These are phyloP conservation scores for Stramenopiles sp. DNA, from an alignment of 352 stramenopile genomes.

Conservation along the genomic window DNA sequence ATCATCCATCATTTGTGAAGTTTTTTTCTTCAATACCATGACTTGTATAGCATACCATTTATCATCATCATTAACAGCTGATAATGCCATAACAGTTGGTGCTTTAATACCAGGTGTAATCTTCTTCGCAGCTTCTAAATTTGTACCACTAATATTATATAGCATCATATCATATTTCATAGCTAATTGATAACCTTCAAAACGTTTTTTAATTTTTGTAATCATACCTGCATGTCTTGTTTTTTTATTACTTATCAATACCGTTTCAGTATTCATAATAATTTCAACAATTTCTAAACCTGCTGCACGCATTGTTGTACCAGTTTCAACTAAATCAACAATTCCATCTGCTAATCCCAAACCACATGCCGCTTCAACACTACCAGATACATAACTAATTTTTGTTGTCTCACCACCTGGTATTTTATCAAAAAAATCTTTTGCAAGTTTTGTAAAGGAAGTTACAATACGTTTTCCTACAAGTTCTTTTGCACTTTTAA, in stretches of 20 bases:
- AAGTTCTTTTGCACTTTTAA: constrained; percentile 51
- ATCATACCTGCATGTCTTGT: constrained; percentile 41
- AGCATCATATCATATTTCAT: constrained; percentile 92
- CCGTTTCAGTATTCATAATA: constrained; percentile 68
- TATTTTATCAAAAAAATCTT: constrained; percentile 78
- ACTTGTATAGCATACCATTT: constrained; percentile 60
- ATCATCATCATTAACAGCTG: constrained; percentile 23
- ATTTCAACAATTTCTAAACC: constrained; percentile 65
- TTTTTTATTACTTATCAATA: constrained; percentile 67
- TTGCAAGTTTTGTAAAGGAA: constrained; percentile 77
- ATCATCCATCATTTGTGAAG: constrained; percentile 83
- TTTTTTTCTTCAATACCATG: constrained; percentile 66
- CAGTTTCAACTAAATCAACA: constrained; percentile 94
- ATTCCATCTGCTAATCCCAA: constrained; percentile 91
- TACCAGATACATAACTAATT: constrained; percentile 92
- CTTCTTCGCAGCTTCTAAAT: constrained; percentile 51
- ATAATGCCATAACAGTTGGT: constrained; percentile 61
- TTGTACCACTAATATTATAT: constrained; percentile 81
- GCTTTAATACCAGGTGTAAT: constrained; percentile 82
- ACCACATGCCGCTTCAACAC: constrained; percentile 84
- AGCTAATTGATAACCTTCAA: constrained; percentile 86
- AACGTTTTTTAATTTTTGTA: constrained; percentile 57
- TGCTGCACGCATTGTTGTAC: constrained; percentile 81
- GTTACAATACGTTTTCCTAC: constrained; percentile 90
- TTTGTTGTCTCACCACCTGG: constrained; percentile 41